A percentile compares a stretch with the other conserved stretches of the same genome.
These are phyloP conservation scores for Akanthomyces dipterigenus DNA, from an alignment of 2,329 filamentous ascomycete genomes.

Conservation along the genomic window DNA sequence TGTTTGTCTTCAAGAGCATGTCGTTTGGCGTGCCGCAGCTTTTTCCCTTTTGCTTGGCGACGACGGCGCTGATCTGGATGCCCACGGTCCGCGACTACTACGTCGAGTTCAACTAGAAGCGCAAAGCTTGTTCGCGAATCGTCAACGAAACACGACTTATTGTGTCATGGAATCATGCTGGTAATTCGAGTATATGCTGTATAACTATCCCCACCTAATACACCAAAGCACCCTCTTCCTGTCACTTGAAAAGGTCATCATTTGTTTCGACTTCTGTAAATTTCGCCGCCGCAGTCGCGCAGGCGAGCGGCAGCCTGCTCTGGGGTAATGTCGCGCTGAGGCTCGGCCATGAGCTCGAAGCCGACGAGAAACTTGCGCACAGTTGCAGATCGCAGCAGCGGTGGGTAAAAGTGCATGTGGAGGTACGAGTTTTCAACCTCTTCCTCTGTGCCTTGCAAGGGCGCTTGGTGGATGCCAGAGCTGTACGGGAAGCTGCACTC, in stretches of 20 bases:
- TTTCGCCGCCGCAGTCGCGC: conserved; percentile 66
- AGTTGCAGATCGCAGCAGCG: conserved; percentile 82
- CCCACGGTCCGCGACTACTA: conserved; percentile 62
- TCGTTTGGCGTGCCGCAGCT: conserved; percentile 51
- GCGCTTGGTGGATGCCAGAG: conserved; percentile 94
- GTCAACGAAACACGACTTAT: background rate
- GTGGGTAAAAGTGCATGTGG: conserved; percentile 97
- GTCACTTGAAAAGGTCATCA: background rate
- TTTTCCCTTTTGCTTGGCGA: conserved; percentile 48
- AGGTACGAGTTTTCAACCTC: conserved; percentile 86
- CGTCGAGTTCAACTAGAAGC: conserved; percentile 37
- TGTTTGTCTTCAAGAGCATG: conserved; percentile 70
- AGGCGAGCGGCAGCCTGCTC: conserved; percentile 84
- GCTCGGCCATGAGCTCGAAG: conserved; percentile 93
- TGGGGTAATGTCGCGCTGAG: conserved; percentile 96
- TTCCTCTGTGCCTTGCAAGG: conserved; percentile 70
- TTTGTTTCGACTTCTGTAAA: conserved; percentile 63
- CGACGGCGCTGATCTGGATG: conserved; percentile 54
- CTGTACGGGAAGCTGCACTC: conserved; percentile 96
- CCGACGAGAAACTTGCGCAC: conserved; percentile 95
- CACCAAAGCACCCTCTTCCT: background rate
- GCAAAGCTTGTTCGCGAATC: background rate
- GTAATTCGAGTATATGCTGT: background rate
- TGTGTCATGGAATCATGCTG: background rate
- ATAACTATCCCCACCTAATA: background rate